Evolutionary conservation across 2,329 filamentous ascomycete genomes (phyloP), one percentile per base, ranked within the genome.

Genomic region (Sporothrix curviconia): DNA sequence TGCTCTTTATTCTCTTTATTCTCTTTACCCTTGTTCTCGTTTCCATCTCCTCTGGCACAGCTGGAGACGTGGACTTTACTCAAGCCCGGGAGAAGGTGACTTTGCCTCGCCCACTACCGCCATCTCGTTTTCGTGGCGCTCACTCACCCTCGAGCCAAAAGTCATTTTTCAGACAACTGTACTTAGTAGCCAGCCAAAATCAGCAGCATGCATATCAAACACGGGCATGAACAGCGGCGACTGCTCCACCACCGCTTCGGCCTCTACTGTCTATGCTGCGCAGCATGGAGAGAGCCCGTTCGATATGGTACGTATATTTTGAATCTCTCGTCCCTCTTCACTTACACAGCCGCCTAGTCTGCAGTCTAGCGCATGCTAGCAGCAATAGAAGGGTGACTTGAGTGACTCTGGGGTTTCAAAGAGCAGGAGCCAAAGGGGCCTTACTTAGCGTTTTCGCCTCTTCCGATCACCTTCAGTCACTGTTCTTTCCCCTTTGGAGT

Each of bases 311-410:
- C 7, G 49, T 51, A 51, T 39, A 19, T 25, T 46, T 30, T 39
- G 15, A 25, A 8, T 25, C 24, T 30, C 5, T 37, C 17, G 15
- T 19, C 32, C 25, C 46, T 17, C 11, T 14, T 37, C 19, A 51
- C 49, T 51, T 51, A 51, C 49, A 51, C 22, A 39, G 7, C 11
- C 11, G 14, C 34, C 22, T 51, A 51, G 49, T 51, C 28, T 51
- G 39, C 32, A 32, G 49, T 51, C 34, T 34, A 34, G 28, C 30
- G 22, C 9, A 11, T 7, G 5, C n/a, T 15, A 14, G 30, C n/a
- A 19, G n/a, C 24, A 32, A 19, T 11, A 25, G 12, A 46, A 2
- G 14, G n/a, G n/a, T n/a, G n/a, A n/a, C n/a, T n/a, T n/a, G n/a
- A n/a, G n/a, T n/a, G n/a, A n/a, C n/a, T n/a, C n/a, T n/a, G n/a